Evolutionary conservation across 495 filamentous ascomycete species (phyloP).

Genomic region (Aspergillus hancockii): DNA sequence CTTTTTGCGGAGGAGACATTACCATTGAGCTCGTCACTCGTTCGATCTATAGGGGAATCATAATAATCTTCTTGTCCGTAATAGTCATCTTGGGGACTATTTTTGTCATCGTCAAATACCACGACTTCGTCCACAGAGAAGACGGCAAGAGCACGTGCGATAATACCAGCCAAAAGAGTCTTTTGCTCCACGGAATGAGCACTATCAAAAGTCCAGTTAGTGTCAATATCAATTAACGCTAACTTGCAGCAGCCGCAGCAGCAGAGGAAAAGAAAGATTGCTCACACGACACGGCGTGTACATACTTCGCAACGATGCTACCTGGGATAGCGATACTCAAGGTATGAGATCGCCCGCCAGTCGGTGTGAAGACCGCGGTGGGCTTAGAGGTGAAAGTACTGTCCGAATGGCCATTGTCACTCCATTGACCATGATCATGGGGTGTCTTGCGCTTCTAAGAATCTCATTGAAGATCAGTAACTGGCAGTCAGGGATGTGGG

Average conservation of each 20-base stretch:
- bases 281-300: not conserved
- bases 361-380: conserved; percentile 55
- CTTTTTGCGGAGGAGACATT: conserved; percentile 38
- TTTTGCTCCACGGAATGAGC: conserved; percentile 64
- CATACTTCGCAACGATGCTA: conserved; percentile 59
- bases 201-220: conserved; percentile 28
- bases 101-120: conserved; percentile 62
- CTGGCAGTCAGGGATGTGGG: not conserved
- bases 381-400: conserved; percentile 51
- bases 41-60: conserved; percentile 27
- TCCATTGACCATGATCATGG: conserved; percentile 5
- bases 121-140: conserved; percentile 80
- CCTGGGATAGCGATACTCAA: conserved; percentile 60
- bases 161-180: conserved; percentile 61
- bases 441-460: conserved; percentile 14
- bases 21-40: conserved; percentile 25
- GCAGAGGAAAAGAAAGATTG: not conserved
- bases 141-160: conserved; percentile 72
- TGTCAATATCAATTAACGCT: not conserved
- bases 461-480: not conserved
- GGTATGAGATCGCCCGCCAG: conserved; percentile 47
- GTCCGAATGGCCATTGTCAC: conserved; percentile 5
- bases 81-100: conserved; percentile 10
- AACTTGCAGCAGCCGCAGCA: not conserved
- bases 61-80: conserved; percentile 15